These are phyloP conservation scores for Lichtheimia ornata DNA, from an alignment of 371 early-diverging fungal genomes.

Conservation along the genomic window DNA sequence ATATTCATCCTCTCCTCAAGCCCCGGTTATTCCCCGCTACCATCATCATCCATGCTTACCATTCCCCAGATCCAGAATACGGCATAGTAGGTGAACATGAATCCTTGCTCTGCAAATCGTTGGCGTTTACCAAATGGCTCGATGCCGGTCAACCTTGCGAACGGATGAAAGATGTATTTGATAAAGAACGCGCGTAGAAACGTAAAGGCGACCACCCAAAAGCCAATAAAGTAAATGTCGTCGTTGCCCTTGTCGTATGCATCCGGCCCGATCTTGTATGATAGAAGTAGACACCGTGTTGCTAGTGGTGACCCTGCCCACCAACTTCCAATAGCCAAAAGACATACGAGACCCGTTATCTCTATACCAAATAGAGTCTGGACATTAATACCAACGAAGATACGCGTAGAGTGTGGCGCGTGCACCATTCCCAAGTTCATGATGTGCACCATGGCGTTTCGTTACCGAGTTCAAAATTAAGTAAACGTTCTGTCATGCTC, in stretches of 20 bases:
- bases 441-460: neutral
- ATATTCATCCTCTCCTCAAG: neutral
- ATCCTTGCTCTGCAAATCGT: conserved; percentile 71
- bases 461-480: conserved; percentile 18
- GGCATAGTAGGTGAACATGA: conserved; percentile 54
- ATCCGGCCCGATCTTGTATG: conserved; percentile 22
- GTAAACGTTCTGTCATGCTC: conserved; percentile 13
- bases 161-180: conserved; percentile 60
- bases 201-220: conserved; percentile 75
- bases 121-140: conserved; percentile 50
- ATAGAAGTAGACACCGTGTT: conserved; percentile 17
- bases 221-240: conserved; percentile 62
- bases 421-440: neutral
- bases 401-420: neutral
- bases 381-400: too few relatives aligned
- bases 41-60: conserved; percentile 35
- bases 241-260: conserved; percentile 48
- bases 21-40: neutral
- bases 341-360: conserved; percentile 17
- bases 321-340: conserved; percentile 12
- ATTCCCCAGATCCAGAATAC: conserved; percentile 66
- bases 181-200: conserved; percentile 64
- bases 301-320: conserved; percentile 22
- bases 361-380: conserved; percentile 6
- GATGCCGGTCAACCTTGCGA: conserved; percentile 55